Conservation (phyloP, 2,329 filamentous ascomycete species). For the Alternaria infectoria region DNA sequence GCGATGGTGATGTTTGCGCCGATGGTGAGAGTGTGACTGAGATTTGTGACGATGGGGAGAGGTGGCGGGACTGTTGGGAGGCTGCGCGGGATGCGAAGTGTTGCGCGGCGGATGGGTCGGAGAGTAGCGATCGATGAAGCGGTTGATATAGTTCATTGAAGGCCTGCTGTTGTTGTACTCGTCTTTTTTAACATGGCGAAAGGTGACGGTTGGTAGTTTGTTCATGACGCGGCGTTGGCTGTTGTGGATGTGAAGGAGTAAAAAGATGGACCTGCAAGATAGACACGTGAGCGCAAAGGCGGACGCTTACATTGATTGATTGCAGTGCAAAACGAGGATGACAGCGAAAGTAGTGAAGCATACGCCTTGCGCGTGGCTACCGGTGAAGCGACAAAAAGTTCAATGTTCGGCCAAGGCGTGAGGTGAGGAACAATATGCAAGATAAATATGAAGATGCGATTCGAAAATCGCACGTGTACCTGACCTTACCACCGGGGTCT, state of each 20-base stretch:
- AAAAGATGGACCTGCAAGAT: conserved; percentile 5
- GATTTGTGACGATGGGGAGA: background rate
- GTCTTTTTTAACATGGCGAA: background rate
- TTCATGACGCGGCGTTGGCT: conserved; percentile 4
- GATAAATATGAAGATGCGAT: no score
- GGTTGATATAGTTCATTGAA: conserved; percentile 19
- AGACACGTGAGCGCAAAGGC: background rate
- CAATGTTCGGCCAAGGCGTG: conserved; percentile 6
- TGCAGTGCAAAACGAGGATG: background rate
- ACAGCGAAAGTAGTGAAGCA: background rate
- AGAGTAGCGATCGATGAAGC: conserved; percentile 10
- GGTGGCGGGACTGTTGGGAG: background rate
- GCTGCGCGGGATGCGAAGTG: background rate
- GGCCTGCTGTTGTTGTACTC: background rate
- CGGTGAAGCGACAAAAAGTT: background rate
- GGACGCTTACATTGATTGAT: background rate
- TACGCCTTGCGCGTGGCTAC: background rate
- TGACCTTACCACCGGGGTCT: background rate
- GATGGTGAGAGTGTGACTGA: background rate
- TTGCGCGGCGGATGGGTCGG: background rate
- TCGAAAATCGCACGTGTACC: no score
- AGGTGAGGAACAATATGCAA: conserved; percentile 3
- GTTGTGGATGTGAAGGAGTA: conserved; percentile 2
- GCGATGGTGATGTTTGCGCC: conserved; percentile 11
- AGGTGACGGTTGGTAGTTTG: background rate